Percentiles rank a stretch among this genome's conserved stretches.
Evolutionary conservation across 148 eudicot genomes (phyloP).

Genomic region (Cornus suecica): DNA sequence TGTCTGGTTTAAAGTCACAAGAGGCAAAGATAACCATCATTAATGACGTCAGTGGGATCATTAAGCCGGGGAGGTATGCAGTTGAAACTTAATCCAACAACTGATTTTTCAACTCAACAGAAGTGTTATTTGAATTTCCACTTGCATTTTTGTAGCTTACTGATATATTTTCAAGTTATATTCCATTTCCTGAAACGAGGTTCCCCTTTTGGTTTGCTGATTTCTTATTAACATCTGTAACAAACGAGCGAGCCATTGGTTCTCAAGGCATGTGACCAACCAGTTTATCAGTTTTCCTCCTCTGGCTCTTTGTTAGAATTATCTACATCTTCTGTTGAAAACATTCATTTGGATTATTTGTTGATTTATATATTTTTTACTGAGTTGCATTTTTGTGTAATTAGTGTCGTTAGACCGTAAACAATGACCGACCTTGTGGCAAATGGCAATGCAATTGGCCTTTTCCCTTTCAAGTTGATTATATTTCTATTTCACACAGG

Average conservation of each 20-base stretch:
- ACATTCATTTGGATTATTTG: not conserved
- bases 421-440: not conserved
- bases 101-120: not conserved
- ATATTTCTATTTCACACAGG: not conserved
- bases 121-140: not conserved
- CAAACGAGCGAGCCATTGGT: not conserved
- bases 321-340: too few species aligned
- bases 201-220: not conserved
- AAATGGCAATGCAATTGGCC: too few species aligned
- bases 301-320: not conserved
- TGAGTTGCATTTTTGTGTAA: not conserved
- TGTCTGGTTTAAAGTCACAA: constrained; percentile 42
- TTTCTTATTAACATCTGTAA: not conserved
- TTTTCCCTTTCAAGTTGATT: not conserved
- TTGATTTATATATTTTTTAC: not conserved
- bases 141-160: not conserved
- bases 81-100: not conserved
- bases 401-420: not conserved
- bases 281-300: not conserved
- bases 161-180: too few species aligned
- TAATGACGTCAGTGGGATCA: constrained; percentile 55
- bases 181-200: not conserved
- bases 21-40: constrained; percentile 50
- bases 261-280: not conserved
- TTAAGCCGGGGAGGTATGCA: constrained; percentile 71